Base-by-base conservation (phyloP, 2,329 filamentous ascomycete species). In the Metarhizium album region DNA sequence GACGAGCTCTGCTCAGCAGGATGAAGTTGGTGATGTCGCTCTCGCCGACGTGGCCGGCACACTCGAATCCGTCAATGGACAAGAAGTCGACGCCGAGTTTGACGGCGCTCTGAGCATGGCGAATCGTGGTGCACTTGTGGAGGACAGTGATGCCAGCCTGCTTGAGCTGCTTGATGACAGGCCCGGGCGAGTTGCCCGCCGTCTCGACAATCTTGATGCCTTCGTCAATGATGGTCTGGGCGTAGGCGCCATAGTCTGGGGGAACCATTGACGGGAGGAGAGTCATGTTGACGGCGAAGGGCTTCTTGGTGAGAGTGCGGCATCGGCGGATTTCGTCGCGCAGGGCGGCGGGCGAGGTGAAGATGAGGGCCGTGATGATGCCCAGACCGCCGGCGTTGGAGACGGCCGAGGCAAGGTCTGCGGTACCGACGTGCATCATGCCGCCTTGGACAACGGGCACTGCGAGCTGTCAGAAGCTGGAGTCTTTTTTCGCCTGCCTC, bases 41-140 rank as follows among this genome's bases (percentile, higher is more conserved):
- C 74, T 93, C 87, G 65, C 87, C 87, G 50, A 93, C 87, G 73
- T 93, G 87, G 58, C 78, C 93, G 42, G 90, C 93, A 71, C 93
- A 98, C 70, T 98, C 93, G 65, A 98, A 97, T 42, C 93, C 93
- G 65, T 98, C 93, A 60, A 98, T 97, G 58, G 85, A 90, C 52
- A 98, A 73, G 70, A 98, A 97, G 69, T 98, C 93, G 4, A 96
- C 93, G 56, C 93, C 93, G 38, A 97, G 82, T 70, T 95, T 95
- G 53, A 95, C 79, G 46, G 93, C 93, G 57, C 86, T 90, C 67
- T 89, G 81, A 20, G 93, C 93, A 66, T 98, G 93, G 50, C 90
- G 77, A 70, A 98, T 95, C 4, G 89, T 94, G 8, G 93, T 98
- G 75, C 93, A 97, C 74, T 98, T 98, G 79, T 98, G 93, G 51